Evolutionary conservation across 768 basidiomycete species (phyloP).

Genomic region (Mycena sanguinolenta): DNA sequence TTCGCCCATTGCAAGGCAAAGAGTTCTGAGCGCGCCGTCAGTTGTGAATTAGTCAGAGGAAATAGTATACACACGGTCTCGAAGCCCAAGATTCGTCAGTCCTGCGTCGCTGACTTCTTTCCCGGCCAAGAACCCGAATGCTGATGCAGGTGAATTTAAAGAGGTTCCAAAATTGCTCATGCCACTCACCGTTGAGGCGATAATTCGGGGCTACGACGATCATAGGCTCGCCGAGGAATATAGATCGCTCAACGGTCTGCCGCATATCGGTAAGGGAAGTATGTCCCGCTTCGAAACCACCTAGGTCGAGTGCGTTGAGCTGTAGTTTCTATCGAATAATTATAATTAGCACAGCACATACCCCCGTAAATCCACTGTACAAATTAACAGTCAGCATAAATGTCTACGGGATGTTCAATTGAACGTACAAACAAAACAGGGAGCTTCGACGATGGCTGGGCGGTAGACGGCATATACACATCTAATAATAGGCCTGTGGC

Average conservation of each 20-base stretch:
- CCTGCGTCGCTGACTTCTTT: conserved; percentile 16
- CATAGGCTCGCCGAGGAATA: background rate
- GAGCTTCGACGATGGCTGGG: background rate
- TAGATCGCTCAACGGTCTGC: background rate
- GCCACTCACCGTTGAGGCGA: background rate
- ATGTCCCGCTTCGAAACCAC: background rate
- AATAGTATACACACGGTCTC: conserved; percentile 18
- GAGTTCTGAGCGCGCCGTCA: conserved; percentile 11
- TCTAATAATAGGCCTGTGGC: background rate
- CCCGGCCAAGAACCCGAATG: conserved; percentile 16
- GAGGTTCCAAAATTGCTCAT: background rate
- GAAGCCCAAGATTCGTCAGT: conserved; percentile 15
- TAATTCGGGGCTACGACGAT: background rate
- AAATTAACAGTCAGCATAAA: too few species aligned
- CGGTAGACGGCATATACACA: too few species aligned
- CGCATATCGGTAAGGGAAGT: background rate
- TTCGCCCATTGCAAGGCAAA: conserved; percentile 27
- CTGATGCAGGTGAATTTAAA: background rate
- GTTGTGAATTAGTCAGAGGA: background rate
- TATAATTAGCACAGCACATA: background rate
- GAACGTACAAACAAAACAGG: background rate
- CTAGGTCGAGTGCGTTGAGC: background rate
- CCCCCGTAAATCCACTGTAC: background rate
- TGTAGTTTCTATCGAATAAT: background rate
- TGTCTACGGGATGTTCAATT: too few species aligned